Evolutionary conservation across 2,329 filamentous ascomycete species (phyloP), one percentile per base, ranked within the genome.

Genomic region (Dothistroma pini): DNA sequence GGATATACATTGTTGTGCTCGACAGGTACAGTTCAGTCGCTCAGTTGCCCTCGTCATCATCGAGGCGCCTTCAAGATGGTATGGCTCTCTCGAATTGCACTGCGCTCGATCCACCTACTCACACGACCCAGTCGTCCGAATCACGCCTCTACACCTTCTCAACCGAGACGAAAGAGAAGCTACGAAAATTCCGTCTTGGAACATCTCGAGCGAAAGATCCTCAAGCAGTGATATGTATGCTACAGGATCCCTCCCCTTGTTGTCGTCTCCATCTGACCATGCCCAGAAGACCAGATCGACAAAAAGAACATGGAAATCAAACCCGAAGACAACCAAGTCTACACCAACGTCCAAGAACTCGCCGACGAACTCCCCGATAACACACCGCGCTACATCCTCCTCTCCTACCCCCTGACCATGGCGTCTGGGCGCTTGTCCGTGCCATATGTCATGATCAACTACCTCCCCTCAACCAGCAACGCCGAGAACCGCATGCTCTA

Each of bases 391-490:
- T 99, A 91, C 71, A 84, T 99, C 31, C 83, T 97, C 60, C 81
- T 99, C 54, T 96, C 91, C 77, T 95, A 97, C 74, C 95, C 95
- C 0, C 75, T 97, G 69, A 96, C 90, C 0, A 77, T 96, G 77
- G 92, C 96, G 79, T 92, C 90, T 56, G 95, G 95, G 59, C 87
- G 95, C 31, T 76, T 92, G 49, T 89, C 91, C 5, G 92, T 96
- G 2, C 95, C 95, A 10, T 99, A 99, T 75, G 91, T 97, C 52
- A 85, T 97, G 74, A 79, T 99, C 22, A 97, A 96, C 81, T 97
- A 96, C 79, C 86, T 97, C 22, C 95, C 95, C 8, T 89, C 88
- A 56, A 97, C 93, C 54, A 95, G 91, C 79, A 97, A 96, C 75
- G 86, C 84, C 68, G 90, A 93, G 72, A 81, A 89, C 72, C 86